Percentiles rank a stretch among this genome's conserved stretches.
phyloP scores from a whole-genome alignment of 176 grass and related monocot genomes.

The Panicum miliaceum region DNA sequence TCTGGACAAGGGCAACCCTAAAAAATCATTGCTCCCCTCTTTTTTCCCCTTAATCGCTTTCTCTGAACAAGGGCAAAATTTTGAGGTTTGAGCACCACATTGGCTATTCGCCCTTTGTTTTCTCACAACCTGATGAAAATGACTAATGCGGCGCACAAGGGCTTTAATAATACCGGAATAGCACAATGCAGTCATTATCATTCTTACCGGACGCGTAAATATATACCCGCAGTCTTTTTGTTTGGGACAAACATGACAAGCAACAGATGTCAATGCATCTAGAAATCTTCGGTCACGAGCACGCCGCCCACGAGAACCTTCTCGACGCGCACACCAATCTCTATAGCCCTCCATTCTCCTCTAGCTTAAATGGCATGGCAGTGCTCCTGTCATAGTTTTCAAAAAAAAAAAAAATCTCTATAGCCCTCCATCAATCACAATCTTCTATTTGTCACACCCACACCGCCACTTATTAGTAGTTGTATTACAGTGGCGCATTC shows the following conservation, averaged over 20 bases:
- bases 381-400: too few species aligned
- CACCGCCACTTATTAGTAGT: constrained; percentile 18
- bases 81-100: neutral
- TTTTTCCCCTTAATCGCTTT: too few species aligned
- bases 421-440: neutral
- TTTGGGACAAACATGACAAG: neutral
- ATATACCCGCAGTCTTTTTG: neutral
- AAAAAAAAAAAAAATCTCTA: too few species aligned
- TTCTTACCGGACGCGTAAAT: neutral
- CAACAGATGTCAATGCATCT: neutral
- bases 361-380: too few species aligned
- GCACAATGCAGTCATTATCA: neutral
- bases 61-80: too few species aligned
- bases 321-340: neutral
- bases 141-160: neutral
- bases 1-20: too few species aligned
- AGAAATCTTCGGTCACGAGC: constrained; percentile 16
- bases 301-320: neutral
- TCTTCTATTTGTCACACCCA: neutral
- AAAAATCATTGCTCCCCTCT: too few species aligned
- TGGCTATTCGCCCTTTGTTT: neutral
- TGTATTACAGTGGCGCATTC: neutral
- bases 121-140: neutral
- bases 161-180: neutral
- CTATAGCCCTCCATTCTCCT: too few species aligned